phyloP scores from a whole-genome alignment of 305 asterid genomes.

The Rubia tinctorum region DNA sequence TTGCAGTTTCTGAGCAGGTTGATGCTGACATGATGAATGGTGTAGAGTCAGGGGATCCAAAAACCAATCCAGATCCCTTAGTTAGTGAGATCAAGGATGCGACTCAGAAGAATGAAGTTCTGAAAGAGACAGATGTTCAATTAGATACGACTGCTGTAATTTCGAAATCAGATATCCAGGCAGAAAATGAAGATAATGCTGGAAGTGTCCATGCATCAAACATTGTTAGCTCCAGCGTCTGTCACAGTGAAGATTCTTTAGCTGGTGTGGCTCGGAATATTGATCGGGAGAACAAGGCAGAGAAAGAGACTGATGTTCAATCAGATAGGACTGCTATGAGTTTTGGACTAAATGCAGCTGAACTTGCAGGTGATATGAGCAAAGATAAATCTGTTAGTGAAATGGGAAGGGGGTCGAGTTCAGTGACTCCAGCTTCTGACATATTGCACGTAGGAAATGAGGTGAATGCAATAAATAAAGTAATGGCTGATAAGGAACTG shows the following conservation, averaged over 20 bases:
- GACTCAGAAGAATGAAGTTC: not conserved
- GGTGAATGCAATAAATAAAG: slow-evolving; percentile 1
- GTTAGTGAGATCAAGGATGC: not conserved
- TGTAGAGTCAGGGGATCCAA: not conserved
- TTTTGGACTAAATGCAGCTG: not conserved
- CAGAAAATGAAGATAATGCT: not conserved
- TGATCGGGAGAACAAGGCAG: slow-evolving; percentile 9
- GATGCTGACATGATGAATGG: not conserved
- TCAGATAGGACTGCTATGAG: slow-evolving; percentile 2
- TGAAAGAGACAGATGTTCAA: not conserved
- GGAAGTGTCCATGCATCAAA: slow-evolving; percentile 14
- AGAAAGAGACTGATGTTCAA: slow-evolving; percentile 13
- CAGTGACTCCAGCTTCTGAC: slow-evolving; percentile 3
- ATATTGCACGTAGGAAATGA: not conserved
- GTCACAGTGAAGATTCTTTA: slow-evolving; percentile 7
- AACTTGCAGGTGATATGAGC: slow-evolving; percentile 1
- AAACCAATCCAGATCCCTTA: not conserved
- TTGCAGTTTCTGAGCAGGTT: not conserved
- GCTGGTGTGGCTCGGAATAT: slow-evolving; percentile 8
- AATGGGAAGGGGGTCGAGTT: not conserved
- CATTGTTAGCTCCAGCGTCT: slow-evolving; percentile 3
- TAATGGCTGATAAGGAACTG: not conserved
- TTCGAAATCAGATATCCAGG: not conserved
- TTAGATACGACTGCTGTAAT: not conserved
- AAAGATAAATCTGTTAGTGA: not conserved